Conservation (phyloP, 2,329 filamentous ascomycete species). For the Pseudogymnoascus sp. region DNA sequence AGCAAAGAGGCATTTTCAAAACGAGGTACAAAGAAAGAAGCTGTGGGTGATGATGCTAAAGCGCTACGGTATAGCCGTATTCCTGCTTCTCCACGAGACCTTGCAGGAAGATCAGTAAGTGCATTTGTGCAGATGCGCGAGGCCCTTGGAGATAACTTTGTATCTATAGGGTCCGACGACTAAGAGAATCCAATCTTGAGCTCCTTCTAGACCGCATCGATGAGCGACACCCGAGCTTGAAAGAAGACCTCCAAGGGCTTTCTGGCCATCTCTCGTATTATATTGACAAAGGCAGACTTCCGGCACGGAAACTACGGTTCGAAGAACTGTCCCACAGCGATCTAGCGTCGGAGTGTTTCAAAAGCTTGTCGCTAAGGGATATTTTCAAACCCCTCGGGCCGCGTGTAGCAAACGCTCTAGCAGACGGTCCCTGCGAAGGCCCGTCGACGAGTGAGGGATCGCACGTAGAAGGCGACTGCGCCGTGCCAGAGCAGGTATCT, state of each 20-base stretch:
- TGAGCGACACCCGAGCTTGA: not conserved
- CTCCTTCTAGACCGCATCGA: not conserved
- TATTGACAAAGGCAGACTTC: not conserved
- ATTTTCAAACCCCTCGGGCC: not conserved
- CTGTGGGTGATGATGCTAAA: too few relatives aligned
- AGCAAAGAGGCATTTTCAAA: not conserved
- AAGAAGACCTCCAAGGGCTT: not conserved
- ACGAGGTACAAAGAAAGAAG: not conserved
- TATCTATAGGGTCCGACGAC: too few relatives aligned
- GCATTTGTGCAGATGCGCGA: too few relatives aligned
- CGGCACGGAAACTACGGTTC: not conserved
- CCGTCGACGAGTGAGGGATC: not conserved
- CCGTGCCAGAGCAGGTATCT: not conserved
- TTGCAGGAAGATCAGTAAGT: too few relatives aligned
- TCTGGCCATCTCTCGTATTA: not conserved
- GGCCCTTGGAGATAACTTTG: too few relatives aligned
- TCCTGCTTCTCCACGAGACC: too few relatives aligned
- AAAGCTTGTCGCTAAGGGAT: not conserved
- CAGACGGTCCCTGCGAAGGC: not conserved
- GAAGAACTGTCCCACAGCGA: not conserved
- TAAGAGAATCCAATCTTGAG: not conserved
- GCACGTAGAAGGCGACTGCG: too few relatives aligned
- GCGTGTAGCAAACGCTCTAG: not conserved
- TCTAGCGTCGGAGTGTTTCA: not conserved
- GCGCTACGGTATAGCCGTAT: too few relatives aligned